These are phyloP conservation scores for Hemisphaericaspora lyxosophila DNA, from an alignment of 1,139 yeast genomes.

Conservation along the genomic window DNA sequence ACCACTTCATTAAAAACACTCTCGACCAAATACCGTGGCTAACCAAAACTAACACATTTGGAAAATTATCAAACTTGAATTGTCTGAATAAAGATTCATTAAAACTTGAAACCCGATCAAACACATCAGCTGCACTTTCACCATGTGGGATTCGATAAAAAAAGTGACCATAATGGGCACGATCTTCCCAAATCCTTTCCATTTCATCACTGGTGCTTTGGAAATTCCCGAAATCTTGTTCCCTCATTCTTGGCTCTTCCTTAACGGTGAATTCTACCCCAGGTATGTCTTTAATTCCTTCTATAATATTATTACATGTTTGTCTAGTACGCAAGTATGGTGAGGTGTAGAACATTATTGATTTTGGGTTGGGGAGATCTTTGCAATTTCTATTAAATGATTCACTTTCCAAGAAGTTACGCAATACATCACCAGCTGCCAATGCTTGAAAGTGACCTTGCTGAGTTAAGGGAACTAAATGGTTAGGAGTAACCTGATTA, in stretches of 20 bases:
- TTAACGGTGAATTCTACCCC: conserved; percentile 54
- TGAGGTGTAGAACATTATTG: conserved; percentile 68
- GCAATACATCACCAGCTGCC: conserved; percentile 63
- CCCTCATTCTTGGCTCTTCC: conserved; percentile 89
- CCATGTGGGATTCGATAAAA: conserved; percentile 91
- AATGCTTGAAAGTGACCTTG: conserved; percentile 68
- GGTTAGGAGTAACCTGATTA: conserved; percentile 75
- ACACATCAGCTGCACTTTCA: conserved; percentile 94
- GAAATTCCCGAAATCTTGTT: conserved; percentile 92
- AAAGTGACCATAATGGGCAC: conserved; percentile 89
- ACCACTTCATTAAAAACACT: conserved; percentile 91
- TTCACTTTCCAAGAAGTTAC: conserved; percentile 48
- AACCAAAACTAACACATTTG: conserved; percentile 74
- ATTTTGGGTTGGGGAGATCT: conserved; percentile 24
- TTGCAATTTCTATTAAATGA: conserved; percentile 33
- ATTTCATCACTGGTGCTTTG: conserved; percentile 76
- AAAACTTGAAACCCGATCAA: conserved; percentile 85
- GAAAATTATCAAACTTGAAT: conserved; percentile 65
- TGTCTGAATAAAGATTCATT: conserved; percentile 84
- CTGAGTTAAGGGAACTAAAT: conserved; percentile 67
- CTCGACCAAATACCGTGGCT: conserved; percentile 95
- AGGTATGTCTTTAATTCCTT: conserved; percentile 53
- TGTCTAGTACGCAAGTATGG: conserved; percentile 83
- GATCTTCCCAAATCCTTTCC: conserved; percentile 74
- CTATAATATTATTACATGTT: conserved; percentile 67